phyloP scores from a whole-genome alignment of 352 stramenopile genomes.

The Peronospora destructor region DNA sequence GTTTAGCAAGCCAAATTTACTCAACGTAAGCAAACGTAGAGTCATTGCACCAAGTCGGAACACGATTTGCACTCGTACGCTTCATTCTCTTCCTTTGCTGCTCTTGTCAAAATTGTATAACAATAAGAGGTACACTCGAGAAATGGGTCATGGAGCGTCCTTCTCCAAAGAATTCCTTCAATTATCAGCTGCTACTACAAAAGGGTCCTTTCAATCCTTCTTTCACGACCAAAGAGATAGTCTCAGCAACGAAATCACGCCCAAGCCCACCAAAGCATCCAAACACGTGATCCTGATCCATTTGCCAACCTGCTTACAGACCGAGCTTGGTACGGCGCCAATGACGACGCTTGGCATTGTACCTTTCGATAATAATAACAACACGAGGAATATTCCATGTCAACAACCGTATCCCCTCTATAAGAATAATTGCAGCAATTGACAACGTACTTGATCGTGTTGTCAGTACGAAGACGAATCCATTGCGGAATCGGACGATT shows the following conservation, averaged over 20 bases:
- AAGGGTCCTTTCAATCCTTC: slow-evolving; percentile 1
- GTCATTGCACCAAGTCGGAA: too few relatives aligned
- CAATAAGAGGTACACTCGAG: too few relatives aligned
- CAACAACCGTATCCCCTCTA: not conserved
- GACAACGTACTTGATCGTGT: slow-evolving; percentile 90
- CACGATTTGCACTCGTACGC: too few relatives aligned
- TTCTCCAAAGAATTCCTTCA: not conserved
- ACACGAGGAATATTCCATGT: not conserved
- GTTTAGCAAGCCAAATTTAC: too few relatives aligned
- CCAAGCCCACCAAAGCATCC: not conserved
- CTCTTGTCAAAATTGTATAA: not conserved
- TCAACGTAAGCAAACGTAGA: too few relatives aligned
- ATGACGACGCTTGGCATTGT: slow-evolving; percentile 99
- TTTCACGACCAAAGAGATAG: slow-evolving; percentile 8
- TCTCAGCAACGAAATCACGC: not conserved
- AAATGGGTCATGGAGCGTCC: too few relatives aligned
- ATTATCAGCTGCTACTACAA: not conserved
- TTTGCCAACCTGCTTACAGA: slow-evolving; percentile 86
- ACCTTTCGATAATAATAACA: slow-evolving; percentile 51
- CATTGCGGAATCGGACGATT: slow-evolving; percentile 99
- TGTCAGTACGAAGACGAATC: slow-evolving; percentile 98
- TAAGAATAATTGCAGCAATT: slow-evolving; percentile 9
- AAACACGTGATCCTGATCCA: slow-evolving; percentile 17
- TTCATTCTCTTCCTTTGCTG: not conserved
- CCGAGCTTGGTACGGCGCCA: slow-evolving; percentile 99